Evolutionary conservation across 352 stramenopile genomes (phyloP).

Genomic region (Heterotrichella gracilis): DNA sequence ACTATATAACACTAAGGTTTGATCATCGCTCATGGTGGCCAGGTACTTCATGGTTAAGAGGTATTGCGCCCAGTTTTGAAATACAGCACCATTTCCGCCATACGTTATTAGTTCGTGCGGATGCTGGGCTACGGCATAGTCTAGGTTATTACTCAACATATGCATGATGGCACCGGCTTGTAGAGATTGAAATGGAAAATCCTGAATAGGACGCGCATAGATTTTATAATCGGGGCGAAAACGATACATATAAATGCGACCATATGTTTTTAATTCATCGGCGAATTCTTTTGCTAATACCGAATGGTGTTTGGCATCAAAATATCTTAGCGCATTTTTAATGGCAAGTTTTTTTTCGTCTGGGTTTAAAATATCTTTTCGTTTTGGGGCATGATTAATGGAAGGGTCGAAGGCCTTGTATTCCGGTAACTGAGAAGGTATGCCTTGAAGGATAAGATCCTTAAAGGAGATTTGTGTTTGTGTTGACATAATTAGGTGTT

Average conservation of each 20-base stretch:
- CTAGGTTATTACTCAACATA: slow-evolving; percentile 57
- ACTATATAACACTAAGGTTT: slow-evolving; percentile 51
- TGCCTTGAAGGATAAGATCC: not conserved
- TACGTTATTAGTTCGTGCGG: slow-evolving; percentile 46
- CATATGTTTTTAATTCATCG: slow-evolving; percentile 41
- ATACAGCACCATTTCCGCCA: slow-evolving; percentile 45
- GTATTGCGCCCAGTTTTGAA: slow-evolving; percentile 52
- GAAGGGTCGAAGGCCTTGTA: not conserved
- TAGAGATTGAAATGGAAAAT: slow-evolving; percentile 34
- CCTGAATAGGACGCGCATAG: slow-evolving; percentile 39
- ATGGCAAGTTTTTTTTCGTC: slow-evolving; percentile 30
- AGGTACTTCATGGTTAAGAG: slow-evolving; percentile 45
- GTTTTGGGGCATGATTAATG: not conserved
- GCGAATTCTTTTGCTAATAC: slow-evolving; percentile 38
- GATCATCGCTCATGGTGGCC: slow-evolving; percentile 40
- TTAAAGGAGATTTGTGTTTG: not conserved
- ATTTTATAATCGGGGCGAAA: slow-evolving; percentile 47
- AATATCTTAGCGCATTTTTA: slow-evolving; percentile 48
- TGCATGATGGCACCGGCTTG: slow-evolving; percentile 41
- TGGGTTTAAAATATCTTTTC: slow-evolving; percentile 13
- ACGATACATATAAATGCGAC: slow-evolving; percentile 52
- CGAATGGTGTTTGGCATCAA: slow-evolving; percentile 32
- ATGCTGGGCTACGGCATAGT: slow-evolving; percentile 42
- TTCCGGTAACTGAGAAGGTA: not conserved
- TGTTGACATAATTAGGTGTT: not conserved